Conservation (phyloP, 345 rosid genomes). For the Raphanus sativus region DNA sequence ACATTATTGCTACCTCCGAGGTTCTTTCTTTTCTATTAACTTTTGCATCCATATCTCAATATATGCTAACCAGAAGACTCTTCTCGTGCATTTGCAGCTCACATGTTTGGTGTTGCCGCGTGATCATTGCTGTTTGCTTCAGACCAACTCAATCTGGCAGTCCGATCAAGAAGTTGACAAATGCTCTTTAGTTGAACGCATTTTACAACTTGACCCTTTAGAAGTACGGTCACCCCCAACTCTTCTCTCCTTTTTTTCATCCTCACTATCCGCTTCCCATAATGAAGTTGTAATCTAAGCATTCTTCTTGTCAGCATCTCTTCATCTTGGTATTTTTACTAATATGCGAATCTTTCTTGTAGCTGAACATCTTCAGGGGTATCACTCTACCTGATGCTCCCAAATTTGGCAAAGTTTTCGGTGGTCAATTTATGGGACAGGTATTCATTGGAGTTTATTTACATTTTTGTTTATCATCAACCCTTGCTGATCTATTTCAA, state of each 20-base stretch:
- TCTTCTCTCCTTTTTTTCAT: background rate
- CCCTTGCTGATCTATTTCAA: background rate
- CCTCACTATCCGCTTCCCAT: background rate
- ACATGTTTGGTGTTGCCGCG: constrained; percentile 76
- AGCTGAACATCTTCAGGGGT: constrained; percentile 88
- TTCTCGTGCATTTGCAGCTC: constrained; percentile 47
- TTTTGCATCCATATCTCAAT: background rate
- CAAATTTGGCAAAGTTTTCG: constrained; percentile 85
- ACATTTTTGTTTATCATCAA: background rate
- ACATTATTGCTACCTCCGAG: constrained; percentile 78
- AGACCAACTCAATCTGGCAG: constrained; percentile 86
- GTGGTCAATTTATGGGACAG: constrained; percentile 96
- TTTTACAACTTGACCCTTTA: constrained; percentile 82
- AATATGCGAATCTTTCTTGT: constrained; percentile 24
- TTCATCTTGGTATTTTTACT: background rate
- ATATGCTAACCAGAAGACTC: background rate
- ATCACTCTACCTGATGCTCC: constrained; percentile 89
- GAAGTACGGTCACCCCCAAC: constrained; percentile 47
- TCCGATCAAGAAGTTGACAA: constrained; percentile 59
- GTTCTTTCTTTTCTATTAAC: constrained; percentile 35
- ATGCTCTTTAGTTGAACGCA: constrained; percentile 69
- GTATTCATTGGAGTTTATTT: constrained; percentile 33
- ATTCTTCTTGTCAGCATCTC: background rate
- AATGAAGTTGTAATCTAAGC: background rate
- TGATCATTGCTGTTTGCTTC: constrained; percentile 59